Evolutionary conservation across 2,329 filamentous ascomycete species (phyloP), one percentile per base, ranked within the genome.

Genomic region (Beauveria varroae): DNA sequence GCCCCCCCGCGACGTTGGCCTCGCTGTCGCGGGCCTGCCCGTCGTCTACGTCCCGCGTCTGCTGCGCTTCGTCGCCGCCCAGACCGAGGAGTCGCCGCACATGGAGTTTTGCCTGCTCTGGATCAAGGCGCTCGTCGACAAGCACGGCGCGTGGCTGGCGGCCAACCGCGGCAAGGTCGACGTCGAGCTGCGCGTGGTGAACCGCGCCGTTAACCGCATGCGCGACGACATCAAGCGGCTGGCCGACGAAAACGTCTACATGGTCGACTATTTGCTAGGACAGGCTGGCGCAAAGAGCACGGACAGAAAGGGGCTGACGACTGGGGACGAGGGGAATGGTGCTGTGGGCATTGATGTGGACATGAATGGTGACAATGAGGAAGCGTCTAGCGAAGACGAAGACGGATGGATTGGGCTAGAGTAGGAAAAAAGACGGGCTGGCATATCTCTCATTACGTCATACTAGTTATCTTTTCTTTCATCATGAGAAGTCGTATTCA

Each of bases 51-150:
- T 99, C 6, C 85, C 89, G 30, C 86, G 91, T 3, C 79, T 98
- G 14, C 80, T 99, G 55, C 88, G 91, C 51, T 96, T 96, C 66
- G 89, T 98, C 7, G 92, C 92, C 2, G 83, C 88, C 10, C 90
- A 96, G 69, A 90, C 91, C 1, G 93, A 98, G 68, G 87, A 93
- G 70, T 93, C 89, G 2, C 93, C 93, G 1, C 93, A 97, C 78
- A 83, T 99, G 5, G 95, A 99, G 75, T 96, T 98, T 75, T 96
- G 95, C 69, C 78, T 99, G 50, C 78, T 93, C 9, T 99, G 95
- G 95, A 89, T 97, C 69, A 90, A 95, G 73, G 86, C 90, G 1
- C 76, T 89, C 40, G 79, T 98, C 62, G 88, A 89, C 68, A 86
- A 86, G 67, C 93, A 98, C 72, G 95, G 95, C 40, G 82, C 88